phyloP scores from a whole-genome alignment of 1,284 basidiomycete genomes.

The Vanrija humicola region DNA sequence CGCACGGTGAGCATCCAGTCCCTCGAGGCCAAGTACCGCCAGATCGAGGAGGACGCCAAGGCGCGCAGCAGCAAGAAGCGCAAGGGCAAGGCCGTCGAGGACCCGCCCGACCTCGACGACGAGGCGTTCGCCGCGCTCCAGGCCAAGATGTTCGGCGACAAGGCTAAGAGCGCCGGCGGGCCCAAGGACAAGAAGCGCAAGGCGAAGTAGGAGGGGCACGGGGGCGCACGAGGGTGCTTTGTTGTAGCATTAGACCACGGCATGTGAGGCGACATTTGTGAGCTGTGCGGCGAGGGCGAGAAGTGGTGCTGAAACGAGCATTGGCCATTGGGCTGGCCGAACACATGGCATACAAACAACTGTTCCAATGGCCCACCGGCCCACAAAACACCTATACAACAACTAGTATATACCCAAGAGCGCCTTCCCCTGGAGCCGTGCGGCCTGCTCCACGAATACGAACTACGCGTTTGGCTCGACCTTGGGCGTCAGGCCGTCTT shows the following conservation, averaged over 20 bases:
- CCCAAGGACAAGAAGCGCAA: conserved; percentile 1
- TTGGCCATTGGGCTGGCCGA: too few relatives aligned
- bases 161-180: conserved; percentile 11
- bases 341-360: too few relatives aligned
- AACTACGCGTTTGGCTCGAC: too few relatives aligned
- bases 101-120: conserved; percentile 36
- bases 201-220: not conserved
- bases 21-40: conserved; percentile 72
- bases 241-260: not conserved
- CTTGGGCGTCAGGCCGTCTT: too few relatives aligned
- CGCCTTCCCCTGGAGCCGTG: too few relatives aligned
- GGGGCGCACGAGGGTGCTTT: not conserved
- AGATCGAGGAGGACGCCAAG: conserved; percentile 35
- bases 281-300: not conserved
- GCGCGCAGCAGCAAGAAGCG: conserved; percentile 12
- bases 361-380: too few relatives aligned
- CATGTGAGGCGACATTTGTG: not conserved
- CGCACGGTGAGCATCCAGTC: conserved; percentile 68
- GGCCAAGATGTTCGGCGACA: conserved; percentile 39
- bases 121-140: conserved; percentile 44
- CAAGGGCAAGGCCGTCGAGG: conserved; percentile 13
- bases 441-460: too few relatives aligned
- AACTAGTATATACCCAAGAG: too few relatives aligned
- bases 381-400: too few relatives aligned
- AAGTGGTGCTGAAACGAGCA: not conserved